phyloP scores from a whole-genome alignment of 2,329 filamentous ascomycete species.

The Neoarthrinium moseri region DNA sequence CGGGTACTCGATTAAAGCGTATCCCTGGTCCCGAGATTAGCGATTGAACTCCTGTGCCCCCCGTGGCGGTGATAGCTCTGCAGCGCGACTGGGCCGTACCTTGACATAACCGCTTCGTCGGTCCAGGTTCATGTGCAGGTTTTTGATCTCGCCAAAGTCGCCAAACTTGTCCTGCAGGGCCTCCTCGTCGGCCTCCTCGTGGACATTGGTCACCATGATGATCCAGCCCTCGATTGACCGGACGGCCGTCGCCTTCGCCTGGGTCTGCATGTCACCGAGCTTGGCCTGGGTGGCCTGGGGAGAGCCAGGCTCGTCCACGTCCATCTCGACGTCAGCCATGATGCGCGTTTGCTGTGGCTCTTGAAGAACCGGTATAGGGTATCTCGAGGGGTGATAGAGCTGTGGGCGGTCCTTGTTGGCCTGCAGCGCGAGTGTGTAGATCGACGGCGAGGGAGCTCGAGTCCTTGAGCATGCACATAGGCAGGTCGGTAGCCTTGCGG shows the following conservation, averaged over 20 bases:
- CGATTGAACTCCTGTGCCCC: conserved; percentile 4
- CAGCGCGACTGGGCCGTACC: conserved; percentile 43
- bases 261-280: conserved; percentile 68
- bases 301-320: conserved; percentile 50
- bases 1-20: conserved; percentile 81
- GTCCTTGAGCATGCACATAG: no score
- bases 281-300: conserved; percentile 41
- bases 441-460: no score
- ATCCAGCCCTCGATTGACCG: conserved; percentile 91
- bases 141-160: conserved; percentile 85
- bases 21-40: conserved; percentile 56
- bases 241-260: conserved; percentile 73
- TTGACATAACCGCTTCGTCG: conserved; percentile 83
- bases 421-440: no score
- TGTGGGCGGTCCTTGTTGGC: no score
- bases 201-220: conserved; percentile 80
- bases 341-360: conserved; percentile 5
- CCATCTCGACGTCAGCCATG: conserved; percentile 61
- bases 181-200: conserved; percentile 85
- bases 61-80: conserved; percentile 1
- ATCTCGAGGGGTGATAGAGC: no score
- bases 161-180: conserved; percentile 78
- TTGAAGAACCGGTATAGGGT: no score
- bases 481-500: no score
- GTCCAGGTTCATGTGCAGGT: conserved; percentile 80